These are phyloP conservation scores for Sindora glabra DNA, from an alignment of 306 rosid genomes.

Conservation along the genomic window DNA sequence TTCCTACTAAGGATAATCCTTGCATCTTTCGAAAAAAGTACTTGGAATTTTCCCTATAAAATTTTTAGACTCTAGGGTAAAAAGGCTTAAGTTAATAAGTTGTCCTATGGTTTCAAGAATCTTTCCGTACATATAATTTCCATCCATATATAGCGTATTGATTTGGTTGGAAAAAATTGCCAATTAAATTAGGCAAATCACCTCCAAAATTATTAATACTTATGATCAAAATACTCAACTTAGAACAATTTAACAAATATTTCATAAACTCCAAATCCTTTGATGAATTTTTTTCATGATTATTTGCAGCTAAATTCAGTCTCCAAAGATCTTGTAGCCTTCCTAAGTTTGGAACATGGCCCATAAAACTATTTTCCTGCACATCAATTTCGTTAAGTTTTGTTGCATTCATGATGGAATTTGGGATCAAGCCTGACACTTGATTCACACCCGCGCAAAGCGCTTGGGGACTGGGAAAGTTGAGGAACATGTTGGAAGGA, in stretches of 20 bases:
- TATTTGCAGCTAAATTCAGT: not conserved
- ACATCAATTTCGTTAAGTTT: not conserved
- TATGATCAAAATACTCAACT: not conserved
- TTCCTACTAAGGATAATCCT: not conserved
- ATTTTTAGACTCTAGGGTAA: not conserved
- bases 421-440: not conserved
- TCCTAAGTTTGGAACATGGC: not conserved
- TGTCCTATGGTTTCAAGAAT: not conserved
- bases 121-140: not conserved
- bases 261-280: not conserved
- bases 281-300: not conserved
- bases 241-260: not conserved
- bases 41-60: not conserved
- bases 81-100: not conserved
- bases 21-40: not conserved
- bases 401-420: not conserved
- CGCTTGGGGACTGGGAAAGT: not conserved
- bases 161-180: not conserved
- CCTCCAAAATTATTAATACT: not conserved
- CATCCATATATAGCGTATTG: not conserved
- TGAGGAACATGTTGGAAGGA: not conserved
- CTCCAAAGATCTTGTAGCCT: not conserved
- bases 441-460: rapidly evolving
- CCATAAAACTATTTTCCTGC: not conserved
- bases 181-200: not conserved